These are phyloP conservation scores for Laguncularia racemosa DNA, from an alignment of 345 rosid species.

Conservation along the genomic window DNA sequence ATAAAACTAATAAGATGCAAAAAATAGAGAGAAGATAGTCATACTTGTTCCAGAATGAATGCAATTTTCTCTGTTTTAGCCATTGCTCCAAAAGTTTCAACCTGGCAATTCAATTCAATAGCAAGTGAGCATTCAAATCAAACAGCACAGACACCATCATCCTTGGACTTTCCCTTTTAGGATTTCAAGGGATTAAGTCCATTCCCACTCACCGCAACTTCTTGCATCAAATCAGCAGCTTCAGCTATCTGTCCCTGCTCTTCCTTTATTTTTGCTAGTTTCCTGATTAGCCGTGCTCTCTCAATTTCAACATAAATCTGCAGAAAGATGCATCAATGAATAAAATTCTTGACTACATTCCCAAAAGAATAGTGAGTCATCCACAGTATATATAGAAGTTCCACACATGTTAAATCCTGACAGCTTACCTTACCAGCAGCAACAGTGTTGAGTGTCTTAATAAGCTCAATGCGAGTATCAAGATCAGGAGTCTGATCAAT, in stretches of 20 bases:
- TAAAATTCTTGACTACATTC: background rate
- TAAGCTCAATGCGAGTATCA: slow-evolving; percentile 85
- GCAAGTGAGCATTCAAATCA: background rate
- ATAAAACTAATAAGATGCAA: background rate
- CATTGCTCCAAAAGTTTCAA: slow-evolving; percentile 98
- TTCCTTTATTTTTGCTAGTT: slow-evolving; percentile 89
- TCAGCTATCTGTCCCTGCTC: slow-evolving; percentile 78
- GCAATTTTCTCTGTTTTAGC: slow-evolving; percentile 97
- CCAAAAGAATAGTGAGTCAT: background rate
- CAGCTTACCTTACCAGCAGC: slow-evolving; percentile 83
- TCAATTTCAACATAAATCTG: slow-evolving; percentile 94
- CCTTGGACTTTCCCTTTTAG: background rate
- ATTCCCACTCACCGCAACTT: slow-evolving; percentile 67
- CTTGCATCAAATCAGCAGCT: slow-evolving; percentile 99
- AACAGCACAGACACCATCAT: background rate
- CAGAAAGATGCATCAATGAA: slow-evolving; percentile 1
- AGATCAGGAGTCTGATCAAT: slow-evolving; percentile 92
- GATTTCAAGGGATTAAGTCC: background rate
- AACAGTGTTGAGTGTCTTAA: slow-evolving; percentile 62
- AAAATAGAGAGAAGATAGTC: slow-evolving; percentile 2
- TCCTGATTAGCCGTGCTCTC: slow-evolving; percentile 85
- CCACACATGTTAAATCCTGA: background rate
- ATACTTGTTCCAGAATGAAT: slow-evolving; percentile 87
- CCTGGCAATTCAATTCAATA: slow-evolving; percentile 34
- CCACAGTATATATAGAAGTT: background rate